Base-by-base conservation (phyloP, 176 grass and related monocot species). In the Dendrocalamus sinicus region DNA sequence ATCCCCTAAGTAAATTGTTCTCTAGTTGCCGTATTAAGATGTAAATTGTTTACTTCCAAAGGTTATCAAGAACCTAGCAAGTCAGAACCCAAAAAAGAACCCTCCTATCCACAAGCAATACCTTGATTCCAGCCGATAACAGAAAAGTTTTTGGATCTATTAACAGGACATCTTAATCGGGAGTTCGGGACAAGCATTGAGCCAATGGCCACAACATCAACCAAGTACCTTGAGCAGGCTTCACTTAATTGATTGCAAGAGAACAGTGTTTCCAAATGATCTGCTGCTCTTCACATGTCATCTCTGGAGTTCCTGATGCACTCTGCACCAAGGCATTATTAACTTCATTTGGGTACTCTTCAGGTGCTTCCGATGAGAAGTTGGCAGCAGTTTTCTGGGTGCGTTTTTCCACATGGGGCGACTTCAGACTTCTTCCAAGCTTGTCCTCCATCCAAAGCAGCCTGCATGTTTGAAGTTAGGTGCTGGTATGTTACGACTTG, bases 161-260 rank as follows among this genome's bases (percentile, higher is more conserved):
- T 32, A 32, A 32, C 30, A 32, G 59, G 81, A 48, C 13, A 37
- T 58, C 10, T 72, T 77, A 79, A 95, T 32, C 30, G 30, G n/a
- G n/a, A n/a, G n/a, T n/a, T n/a, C n/a, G n/a, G 30, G 30, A 95
- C 22, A 78, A 88, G 85, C 83, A 92, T 81, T 9, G 93, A 95
- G 48, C 93, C 93, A 23, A 95, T 80, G 24, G 81, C 78, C 10
- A 95, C 40, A 78, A 88, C 47, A 83, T 86, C 81, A 20, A 67
- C 41, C 59, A 39, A 67, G 52, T 73, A 57, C 66, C 81, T 84
- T 86, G 78, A 62, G 87, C 72, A 82, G 81, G 79, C 41, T 55
- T 81, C 62, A 45, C 52, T 82, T 76, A 76, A 71, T 35, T 61
- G 13, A 30, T 20, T 67, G 30, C 72, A 55, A 79, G 32, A 30